Conservation (phyloP, 345 rosid genomes). For the Bruguiera sexangula region DNA sequence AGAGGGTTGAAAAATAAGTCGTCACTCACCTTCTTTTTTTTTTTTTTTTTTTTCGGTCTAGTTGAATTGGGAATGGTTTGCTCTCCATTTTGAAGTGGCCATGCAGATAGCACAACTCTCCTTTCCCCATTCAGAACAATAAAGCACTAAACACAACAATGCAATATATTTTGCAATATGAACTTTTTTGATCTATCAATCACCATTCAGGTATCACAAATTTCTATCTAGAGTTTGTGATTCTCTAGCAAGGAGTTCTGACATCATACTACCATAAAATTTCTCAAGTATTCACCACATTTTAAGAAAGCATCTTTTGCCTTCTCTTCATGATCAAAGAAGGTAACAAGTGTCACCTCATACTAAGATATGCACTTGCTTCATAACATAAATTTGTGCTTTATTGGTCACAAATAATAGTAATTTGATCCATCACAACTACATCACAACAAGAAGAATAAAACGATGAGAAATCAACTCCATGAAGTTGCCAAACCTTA, state of each 20-base stretch:
- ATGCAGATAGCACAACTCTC: not conserved
- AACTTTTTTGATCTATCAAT: too few relatives aligned
- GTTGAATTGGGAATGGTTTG: too few relatives aligned
- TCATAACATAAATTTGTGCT: not conserved
- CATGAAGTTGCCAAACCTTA: conserved; percentile 34
- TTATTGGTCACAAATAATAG: not conserved
- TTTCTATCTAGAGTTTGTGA: too few relatives aligned
- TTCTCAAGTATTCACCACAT: too few relatives aligned
- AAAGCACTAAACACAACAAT: not conserved
- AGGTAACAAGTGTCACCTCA: not conserved
- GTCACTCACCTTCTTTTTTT: too few relatives aligned
- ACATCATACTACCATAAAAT: too few relatives aligned
- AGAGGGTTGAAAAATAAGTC: too few relatives aligned
- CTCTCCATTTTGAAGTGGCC: not conserved
- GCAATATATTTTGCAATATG: too few relatives aligned
- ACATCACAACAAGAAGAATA: not conserved
- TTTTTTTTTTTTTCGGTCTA: too few relatives aligned
- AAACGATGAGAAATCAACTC: not conserved
- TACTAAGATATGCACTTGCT: not conserved
- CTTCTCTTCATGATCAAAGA: not conserved
- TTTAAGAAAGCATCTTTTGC: not conserved
- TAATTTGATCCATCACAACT: not conserved
- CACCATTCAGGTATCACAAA: too few relatives aligned
- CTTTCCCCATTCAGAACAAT: not conserved
- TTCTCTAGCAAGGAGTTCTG: too few relatives aligned